Evolutionary conservation across 106 monocot genomes (phyloP), one percentile per base, ranked within the genome.

Genomic region (Apostasia ramifera): DNA sequence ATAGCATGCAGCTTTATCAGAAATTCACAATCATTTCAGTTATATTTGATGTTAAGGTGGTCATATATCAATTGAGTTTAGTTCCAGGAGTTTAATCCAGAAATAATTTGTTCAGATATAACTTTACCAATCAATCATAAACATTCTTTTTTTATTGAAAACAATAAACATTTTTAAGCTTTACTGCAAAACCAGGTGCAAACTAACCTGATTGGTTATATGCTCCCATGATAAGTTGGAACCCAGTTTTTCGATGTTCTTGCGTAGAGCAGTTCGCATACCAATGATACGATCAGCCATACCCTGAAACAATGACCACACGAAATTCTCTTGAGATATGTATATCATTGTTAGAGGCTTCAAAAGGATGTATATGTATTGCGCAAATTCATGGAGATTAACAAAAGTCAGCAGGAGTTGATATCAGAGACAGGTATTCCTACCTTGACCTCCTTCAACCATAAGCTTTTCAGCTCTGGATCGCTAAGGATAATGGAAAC

Each of bases 201-300:
- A 14, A 10, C 69, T 85, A 44, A 89, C 98, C 90, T 98, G 98
- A 68, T 93, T 90, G 59, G 98, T 98, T 56, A 98, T 73, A 74
- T 98, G 98, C 71, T 98, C 93, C 98, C 98, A 98, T 41, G 98
- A 87, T 66, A 93, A 70, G 78, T 81, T 53, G 45, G 93, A 98
- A 59, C 98, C 93, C 73, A 88, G 67, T 55, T 78, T 88, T 72
- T 98, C 98, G 66, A 98, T 87, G 44, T 90, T 93, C 56, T 93
- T 83, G 37, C 87, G 57, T 8, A 98, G 83, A 10, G 90, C 71
- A 70, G 79, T 79, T 49, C 98, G 69, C 93, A 98, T 98, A 59
- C 98, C 90, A 59, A 98, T 98, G 66, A 98, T 98, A 10, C 98
- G 84, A 63, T 93, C 87, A 74, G 98, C 98, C 98, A 98, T 98